phyloP scores from a whole-genome alignment of 495 filamentous ascomycete species.

The Hypoxylon fuscum region DNA sequence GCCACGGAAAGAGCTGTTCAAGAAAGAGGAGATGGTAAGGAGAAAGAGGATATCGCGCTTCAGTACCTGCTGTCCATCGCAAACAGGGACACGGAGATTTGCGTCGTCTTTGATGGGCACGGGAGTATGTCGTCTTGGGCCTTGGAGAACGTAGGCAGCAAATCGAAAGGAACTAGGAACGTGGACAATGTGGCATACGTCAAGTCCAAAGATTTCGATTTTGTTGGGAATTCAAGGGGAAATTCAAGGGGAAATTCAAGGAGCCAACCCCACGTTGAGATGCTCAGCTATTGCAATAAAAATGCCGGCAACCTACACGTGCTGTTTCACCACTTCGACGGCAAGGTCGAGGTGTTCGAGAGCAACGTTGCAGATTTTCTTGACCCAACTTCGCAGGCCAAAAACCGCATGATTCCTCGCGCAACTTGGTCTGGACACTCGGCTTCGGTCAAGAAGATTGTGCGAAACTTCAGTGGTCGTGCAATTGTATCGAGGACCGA shows the following conservation, averaged over 20 bases:
- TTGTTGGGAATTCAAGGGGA: constrained; percentile 57
- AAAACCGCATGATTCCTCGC: constrained; percentile 62
- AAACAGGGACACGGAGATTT: constrained; percentile 85
- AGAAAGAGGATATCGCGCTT: constrained; percentile 73
- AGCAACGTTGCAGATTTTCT: constrained; percentile 82
- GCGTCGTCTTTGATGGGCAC: constrained; percentile 81
- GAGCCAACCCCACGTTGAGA: constrained; percentile 66
- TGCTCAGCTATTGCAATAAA: constrained; percentile 74
- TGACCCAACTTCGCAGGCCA: constrained; percentile 74
- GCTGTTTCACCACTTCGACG: constrained; percentile 89
- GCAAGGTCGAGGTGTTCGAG: constrained; percentile 81
- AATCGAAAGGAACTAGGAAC: constrained; percentile 69
- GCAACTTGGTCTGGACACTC: constrained; percentile 87
- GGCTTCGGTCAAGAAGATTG: constrained; percentile 80
- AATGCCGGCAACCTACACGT: constrained; percentile 71
- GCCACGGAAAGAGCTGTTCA: constrained; percentile 82
- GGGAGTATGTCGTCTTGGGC: constrained; percentile 96
- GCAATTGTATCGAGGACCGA: constrained; percentile 83
- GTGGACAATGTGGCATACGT: constrained; percentile 91
- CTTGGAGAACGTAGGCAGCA: constrained; percentile 86
- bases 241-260: constrained; percentile 37
- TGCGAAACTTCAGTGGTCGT: constrained; percentile 80
- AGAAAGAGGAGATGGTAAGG: constrained; percentile 59
- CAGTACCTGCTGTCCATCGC: constrained; percentile 89
- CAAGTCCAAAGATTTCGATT: constrained; percentile 68